Base-by-base conservation (phyloP, 116 monocot species). In the Papilionanthe hybrid region DNA sequence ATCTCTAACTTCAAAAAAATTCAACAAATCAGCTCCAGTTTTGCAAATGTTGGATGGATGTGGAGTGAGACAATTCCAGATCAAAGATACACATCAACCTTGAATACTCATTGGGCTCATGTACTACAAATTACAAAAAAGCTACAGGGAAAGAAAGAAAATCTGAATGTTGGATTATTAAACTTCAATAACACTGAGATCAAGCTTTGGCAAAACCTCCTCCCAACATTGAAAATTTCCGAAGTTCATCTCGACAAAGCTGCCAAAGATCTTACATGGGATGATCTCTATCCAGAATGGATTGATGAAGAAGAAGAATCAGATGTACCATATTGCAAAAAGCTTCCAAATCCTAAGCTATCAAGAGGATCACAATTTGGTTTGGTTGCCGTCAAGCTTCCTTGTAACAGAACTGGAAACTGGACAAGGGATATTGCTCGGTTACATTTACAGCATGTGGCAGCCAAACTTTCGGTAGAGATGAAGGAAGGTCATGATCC, bases 371-470 rank as follows among this genome's bases (percentile, higher is more conserved):
- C 75, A 28, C 55, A 72, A 28, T 79, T 80, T 56, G 84, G 89
- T 55, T 60, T 96, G 0, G 66, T 96, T 32, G 96, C 91, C 1
- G 90, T 96, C 15, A 96, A 96, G 82, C 90, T 96, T 82, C 96
- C 93, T n/a, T 93, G 91, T 69, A 78, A 83, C 47, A 81, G 68
- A 53, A 81, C 83, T 30, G 79, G 78, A 1, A 67, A 82, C 45
- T 96, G 96, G 96, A 81, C 90, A 20, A 92, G 93, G 77, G 96
- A 93, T 79, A 81, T 96, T n/a, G 84, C 90, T 32, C 83, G 91
- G 17, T 57, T 96, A 84, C 93, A 93, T 79, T 82, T 93, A 79
- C 96, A 96, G 78, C 84, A 91, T 22, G 68, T 92, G 1, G 91
- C 96, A 12, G 96, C 91, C 7, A 93, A 91, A 82, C 79, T 93